Conservation (phyloP, 768 basidiomycete genomes). For the Clavaria fumosa region DNA sequence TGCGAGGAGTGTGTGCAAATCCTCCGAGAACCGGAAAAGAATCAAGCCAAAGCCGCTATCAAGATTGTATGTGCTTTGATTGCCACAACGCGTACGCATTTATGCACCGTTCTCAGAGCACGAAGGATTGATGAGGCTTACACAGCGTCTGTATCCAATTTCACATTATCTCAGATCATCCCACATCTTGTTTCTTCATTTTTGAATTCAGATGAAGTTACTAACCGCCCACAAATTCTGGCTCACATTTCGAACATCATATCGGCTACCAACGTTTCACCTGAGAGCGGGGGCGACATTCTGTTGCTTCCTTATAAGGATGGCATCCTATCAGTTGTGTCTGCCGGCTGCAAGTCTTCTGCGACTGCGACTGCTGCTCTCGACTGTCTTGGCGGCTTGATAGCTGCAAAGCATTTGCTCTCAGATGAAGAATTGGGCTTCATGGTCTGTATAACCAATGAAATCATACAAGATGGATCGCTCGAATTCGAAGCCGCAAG, state of each 20-base stretch:
- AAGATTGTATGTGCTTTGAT: constrained; percentile 70
- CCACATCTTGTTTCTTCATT: constrained; percentile 70
- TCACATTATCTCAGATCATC: constrained; percentile 49
- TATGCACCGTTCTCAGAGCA: constrained; percentile 3
- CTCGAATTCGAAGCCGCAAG: too few species aligned
- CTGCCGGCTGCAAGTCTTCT: constrained; percentile 37
- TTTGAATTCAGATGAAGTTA: constrained; percentile 50
- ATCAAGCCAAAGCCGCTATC: constrained; percentile 75
- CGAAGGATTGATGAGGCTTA: not conserved
- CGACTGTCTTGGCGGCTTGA: constrained; percentile 46
- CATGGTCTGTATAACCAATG: constrained; percentile 61
- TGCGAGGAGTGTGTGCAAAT: constrained; percentile 70
- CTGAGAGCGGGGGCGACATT: constrained; percentile 15
- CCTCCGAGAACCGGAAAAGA: constrained; percentile 85
- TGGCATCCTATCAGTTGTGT: constrained; percentile 50
- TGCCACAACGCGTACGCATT: constrained; percentile 55
- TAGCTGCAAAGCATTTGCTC: constrained; percentile 48
- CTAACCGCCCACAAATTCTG: constrained; percentile 51
- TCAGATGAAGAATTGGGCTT: constrained; percentile 63
- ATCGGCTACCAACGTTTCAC: constrained; percentile 33
- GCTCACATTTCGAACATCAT: constrained; percentile 53
- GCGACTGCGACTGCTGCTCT: constrained; percentile 45
- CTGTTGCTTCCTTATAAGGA: constrained; percentile 56
- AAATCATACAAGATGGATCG: constrained; percentile 39
- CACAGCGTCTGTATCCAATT: constrained; percentile 52